phyloP scores from a whole-genome alignment of 2,329 filamentous ascomycete species.

The Colletotrichum trifolii region DNA sequence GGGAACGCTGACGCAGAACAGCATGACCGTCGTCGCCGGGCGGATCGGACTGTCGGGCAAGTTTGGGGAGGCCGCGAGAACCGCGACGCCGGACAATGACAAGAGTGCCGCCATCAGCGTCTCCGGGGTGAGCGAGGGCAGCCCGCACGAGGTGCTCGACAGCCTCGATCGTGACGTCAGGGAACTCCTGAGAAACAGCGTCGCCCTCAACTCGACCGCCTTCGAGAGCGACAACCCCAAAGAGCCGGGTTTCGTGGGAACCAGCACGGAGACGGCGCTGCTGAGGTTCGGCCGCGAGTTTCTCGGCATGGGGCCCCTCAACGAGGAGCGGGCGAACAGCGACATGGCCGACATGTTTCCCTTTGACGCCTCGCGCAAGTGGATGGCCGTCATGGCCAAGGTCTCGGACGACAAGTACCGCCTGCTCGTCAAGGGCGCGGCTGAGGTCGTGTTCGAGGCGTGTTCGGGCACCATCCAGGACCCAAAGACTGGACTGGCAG shows the following conservation, averaged over 20 bases:
- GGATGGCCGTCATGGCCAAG: conserved; percentile 66
- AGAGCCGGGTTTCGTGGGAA: conserved; percentile 58
- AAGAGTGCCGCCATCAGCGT: conserved; percentile 39
- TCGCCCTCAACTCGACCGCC: conserved; percentile 63
- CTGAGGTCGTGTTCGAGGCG: conserved; percentile 63
- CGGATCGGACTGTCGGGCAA: conserved; percentile 58
- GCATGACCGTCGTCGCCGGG: conserved; percentile 70
- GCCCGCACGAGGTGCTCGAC: conserved; percentile 32
- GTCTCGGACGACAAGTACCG: conserved; percentile 58
- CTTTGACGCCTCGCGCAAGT: conserved; percentile 66
- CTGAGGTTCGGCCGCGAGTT: conserved; percentile 62
- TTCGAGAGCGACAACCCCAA: conserved; percentile 58
- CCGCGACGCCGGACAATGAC: conserved; percentile 29
- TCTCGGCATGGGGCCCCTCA: conserved; percentile 57
- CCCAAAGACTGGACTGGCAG: conserved; percentile 49
- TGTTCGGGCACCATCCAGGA: conserved; percentile 57
- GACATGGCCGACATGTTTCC: conserved; percentile 61
- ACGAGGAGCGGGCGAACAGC: conserved; percentile 58
- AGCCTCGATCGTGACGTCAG: conserved; percentile 48
- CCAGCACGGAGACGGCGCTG: conserved; percentile 66
- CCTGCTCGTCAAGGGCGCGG: conserved; percentile 67
- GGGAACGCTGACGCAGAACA: conserved; percentile 72
- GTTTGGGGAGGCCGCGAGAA: conserved; percentile 47
- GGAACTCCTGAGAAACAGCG: conserved; percentile 51
- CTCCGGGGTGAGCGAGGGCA: conserved; percentile 43